These are phyloP conservation scores for Penicillium sp. DNA, from an alignment of 2,329 filamentous ascomycete genomes.

Conservation along the genomic window DNA sequence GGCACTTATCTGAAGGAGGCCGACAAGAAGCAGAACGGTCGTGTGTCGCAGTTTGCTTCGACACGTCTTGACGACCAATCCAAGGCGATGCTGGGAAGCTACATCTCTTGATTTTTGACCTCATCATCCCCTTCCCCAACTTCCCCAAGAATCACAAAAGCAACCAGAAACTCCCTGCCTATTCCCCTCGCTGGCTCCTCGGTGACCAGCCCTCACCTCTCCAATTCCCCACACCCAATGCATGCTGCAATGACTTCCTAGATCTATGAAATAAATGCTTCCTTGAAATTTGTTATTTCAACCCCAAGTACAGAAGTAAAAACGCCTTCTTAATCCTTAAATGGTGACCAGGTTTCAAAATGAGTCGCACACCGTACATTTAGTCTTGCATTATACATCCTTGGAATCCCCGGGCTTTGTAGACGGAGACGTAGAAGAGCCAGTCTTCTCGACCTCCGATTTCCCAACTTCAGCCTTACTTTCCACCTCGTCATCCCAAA, in stretches of 20 bases:
- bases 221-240: conserved; percentile 3
- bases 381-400: neutral
- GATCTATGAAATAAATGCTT: conserved; percentile 12
- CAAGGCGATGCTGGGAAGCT: conserved; percentile 49
- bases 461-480: neutral
- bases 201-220: neutral
- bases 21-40: conserved; percentile 70
- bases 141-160: conserved; percentile 1
- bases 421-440: neutral
- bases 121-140: neutral
- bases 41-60: conserved; percentile 69
- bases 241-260: conserved; percentile 15
- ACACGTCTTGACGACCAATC: conserved; percentile 68
- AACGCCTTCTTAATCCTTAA: neutral
- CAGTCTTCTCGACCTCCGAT: neutral
- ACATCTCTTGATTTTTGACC: conserved; percentile 40
- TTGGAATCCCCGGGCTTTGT: neutral
- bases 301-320: neutral
- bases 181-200: neutral
- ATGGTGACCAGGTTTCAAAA: neutral
- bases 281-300: conserved; percentile 2
- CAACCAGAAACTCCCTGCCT: conserved; percentile 7
- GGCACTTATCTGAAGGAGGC: conserved; percentile 74
- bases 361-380: neutral
- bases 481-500: conserved; percentile 15